Evolutionary conservation across 352 stramenopile genomes (phyloP), one percentile per base, ranked within the genome.

Genomic region (Saprolegnia parasitica): DNA sequence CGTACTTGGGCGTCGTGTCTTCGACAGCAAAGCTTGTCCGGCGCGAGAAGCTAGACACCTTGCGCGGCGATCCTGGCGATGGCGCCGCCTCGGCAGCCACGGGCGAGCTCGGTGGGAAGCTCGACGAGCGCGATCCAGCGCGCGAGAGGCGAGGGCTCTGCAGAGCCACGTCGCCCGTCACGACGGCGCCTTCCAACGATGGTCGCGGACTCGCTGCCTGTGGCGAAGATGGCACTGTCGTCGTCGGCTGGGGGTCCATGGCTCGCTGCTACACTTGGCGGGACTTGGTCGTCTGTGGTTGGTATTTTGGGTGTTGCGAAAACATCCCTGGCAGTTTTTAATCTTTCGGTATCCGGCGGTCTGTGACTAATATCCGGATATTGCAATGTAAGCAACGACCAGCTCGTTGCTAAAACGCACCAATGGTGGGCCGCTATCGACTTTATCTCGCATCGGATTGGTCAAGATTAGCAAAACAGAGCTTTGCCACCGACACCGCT

Each of bases 261-360:
- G 29, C 29, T 35, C 29, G 29, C 29, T 35, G 29, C 29, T 35
- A 35, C n/a, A n/a, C 29, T 35, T 35, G 29, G 29, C 29, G 29
- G 29, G 42, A 49, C 8, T 15, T 4, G 13, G 42, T n/a, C 18
- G 42, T 49, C 42, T 49, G 42, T 49, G 42, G 42, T 49, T 49
- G 42, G 42, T 49, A 11, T 49, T 49, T 49, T 49, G 42, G 42
- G 42, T 49, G 42, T 49, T 49, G 42, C 42, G 42, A 49, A 49
- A 49, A 49, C 42, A 49, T 15, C 42, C 29, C 29, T 35, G 42
- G 42, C 42, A 15, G 42, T 49, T 49, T 49, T 49, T n/a, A 15
- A 49, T 49, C 42, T 49, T 49, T 49, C 18, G 3, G 11, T 49
- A 49, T 49, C 42, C 42, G 42, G 42, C 11, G 29, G 11, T 8